Base-by-base conservation (phyloP, 495 filamentous ascomycete genomes). In the Podospora comata region DNA sequence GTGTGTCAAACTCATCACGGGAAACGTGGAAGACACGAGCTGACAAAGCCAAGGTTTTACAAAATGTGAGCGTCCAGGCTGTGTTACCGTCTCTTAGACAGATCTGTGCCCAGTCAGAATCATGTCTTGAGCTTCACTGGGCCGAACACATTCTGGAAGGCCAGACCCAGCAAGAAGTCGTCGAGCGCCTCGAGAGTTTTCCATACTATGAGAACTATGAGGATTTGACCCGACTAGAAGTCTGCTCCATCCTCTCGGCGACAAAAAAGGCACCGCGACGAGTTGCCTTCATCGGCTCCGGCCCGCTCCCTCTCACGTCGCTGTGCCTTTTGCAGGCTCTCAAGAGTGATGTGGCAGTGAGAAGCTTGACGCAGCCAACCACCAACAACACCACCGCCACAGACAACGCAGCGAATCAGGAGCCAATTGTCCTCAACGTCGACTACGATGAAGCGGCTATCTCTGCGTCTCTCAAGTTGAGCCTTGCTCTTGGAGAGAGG, bases 141-240 rank as follows among this genome's bases (percentile, higher is more conserved):
- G 64, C 70, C 5, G 60, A 65, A 9, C 61, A 67, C 28, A 70
- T 74, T 23, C 13, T 77, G 9, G 4, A 65, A 3, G 66, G 59
- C 4, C 20, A 20, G 16, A 3, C 56, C 23, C 57, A 69, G 0
- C 69, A 73, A 7, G 63, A 70, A 16, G 68, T 70, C 23, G 16
- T 67, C 15, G 56, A 68, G 2, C 58, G 64, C 39, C 72, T 77
- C 32, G 54, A 68, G 11, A 66, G 32, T 23, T 77, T 77, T 15
- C 74, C 72, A 0, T 77, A 77, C 65, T 76, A 73, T 70, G 65
- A 70, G 0, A 77, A 77, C 70, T 77, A 77, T 67, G 62, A 71
- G 19, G 72, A 76, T 0, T 60, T 77, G n/a, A 71, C 75, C 0
- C 69, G 73, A 23, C 68, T 76, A 6, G 75, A 77, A 59, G 66